Evolutionary conservation across 2,329 filamentous ascomycete genomes (phyloP).

Genomic region (Monosporascus sp.): DNA sequence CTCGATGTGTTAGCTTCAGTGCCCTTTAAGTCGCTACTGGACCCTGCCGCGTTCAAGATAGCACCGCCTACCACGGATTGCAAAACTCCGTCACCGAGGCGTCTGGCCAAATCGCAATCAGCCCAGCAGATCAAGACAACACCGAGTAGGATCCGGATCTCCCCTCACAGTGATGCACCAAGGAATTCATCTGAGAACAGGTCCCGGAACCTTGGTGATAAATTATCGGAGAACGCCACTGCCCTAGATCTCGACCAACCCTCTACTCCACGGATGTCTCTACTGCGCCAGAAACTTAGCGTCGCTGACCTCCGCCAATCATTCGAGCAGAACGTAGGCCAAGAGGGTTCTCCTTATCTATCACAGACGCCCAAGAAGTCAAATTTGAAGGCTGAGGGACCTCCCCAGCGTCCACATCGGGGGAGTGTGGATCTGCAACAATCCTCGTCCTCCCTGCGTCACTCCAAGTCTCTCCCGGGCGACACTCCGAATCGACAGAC

Average conservation of each 20-base stretch:
- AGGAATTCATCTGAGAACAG: not conserved
- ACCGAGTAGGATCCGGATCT: not conserved
- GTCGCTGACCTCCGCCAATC: slow-evolving; percentile 30
- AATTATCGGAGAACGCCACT: not conserved
- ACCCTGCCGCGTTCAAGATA: not conserved
- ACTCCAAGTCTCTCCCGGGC: not conserved
- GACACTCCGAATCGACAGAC: not conserved
- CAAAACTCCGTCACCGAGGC: slow-evolving; percentile 2
- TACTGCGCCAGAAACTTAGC: slow-evolving; percentile 17
- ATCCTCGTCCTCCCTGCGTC: not conserved
- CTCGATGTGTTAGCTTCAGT: slow-evolving; percentile 8
- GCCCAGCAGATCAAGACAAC: not conserved
- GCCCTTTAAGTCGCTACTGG: slow-evolving; percentile 1
- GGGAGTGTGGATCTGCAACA: slow-evolving; percentile 1
- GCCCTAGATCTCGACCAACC: not conserved
- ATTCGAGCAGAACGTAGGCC: slow-evolving; percentile 20
- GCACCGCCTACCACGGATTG: not conserved
- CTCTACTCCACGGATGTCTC: not conserved
- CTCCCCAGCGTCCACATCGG: slow-evolving; percentile 1
- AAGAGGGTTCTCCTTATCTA: not conserved
- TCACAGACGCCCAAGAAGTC: not conserved
- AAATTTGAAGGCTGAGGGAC: not conserved
- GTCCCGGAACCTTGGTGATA: not conserved
- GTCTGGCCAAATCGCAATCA: slow-evolving; percentile 4
- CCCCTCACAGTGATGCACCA: not conserved